phyloP scores from a whole-genome alignment of 2,329 filamentous ascomycete species.

The Talaromyces sp. region DNA sequence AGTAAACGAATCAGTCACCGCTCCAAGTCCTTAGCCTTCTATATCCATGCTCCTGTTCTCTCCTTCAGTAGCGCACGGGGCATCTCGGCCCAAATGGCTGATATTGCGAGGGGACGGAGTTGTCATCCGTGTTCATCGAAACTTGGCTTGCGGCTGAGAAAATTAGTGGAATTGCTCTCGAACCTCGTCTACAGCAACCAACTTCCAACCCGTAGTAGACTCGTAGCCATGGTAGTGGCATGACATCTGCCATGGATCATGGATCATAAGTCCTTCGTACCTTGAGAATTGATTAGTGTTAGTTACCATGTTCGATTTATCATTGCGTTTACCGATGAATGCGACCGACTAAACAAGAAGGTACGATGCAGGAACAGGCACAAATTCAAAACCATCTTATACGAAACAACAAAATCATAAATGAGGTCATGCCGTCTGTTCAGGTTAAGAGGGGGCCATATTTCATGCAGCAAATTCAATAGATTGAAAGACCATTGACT shows the following conservation, averaged over 20 bases:
- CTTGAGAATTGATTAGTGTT: neutral
- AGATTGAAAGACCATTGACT: constrained; percentile 10
- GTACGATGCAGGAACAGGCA: constrained; percentile 2
- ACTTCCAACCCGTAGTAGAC: neutral
- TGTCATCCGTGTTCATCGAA: neutral
- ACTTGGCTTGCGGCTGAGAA: constrained; percentile 11
- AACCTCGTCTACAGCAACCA: neutral
- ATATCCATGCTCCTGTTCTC: neutral
- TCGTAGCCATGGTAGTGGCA: neutral
- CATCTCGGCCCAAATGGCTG: neutral
- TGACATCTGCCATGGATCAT: neutral
- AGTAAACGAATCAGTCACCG: neutral
- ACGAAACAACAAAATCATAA: neutral
- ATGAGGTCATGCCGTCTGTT: constrained; percentile 7
- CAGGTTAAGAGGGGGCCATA: neutral
- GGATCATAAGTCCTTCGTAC: neutral
- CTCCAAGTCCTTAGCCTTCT: neutral
- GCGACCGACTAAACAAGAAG: neutral
- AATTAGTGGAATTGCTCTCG: constrained; percentile 1
- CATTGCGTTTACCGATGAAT: neutral
- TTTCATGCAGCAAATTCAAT: constrained; percentile 15
- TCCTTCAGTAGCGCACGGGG: constrained; percentile 7
- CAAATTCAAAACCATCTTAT: neutral
- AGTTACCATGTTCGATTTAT: neutral
- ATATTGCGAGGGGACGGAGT: neutral